Conservation (phyloP, 2,329 filamentous ascomycete genomes). For the Amauroascus niger region DNA sequence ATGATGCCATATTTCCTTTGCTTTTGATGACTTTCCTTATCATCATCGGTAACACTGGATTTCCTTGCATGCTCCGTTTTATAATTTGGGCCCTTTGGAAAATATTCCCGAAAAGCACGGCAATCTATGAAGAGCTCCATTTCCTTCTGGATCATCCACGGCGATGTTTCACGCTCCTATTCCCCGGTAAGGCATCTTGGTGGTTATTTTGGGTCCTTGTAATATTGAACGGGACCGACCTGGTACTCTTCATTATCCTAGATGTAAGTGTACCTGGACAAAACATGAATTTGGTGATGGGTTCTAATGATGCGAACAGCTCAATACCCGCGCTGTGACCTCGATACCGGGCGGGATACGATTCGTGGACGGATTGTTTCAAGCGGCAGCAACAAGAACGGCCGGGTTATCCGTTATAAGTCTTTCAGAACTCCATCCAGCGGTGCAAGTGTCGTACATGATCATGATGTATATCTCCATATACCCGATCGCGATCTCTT, state of each 20-base stretch:
- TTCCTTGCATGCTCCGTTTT: conserved; percentile 87
- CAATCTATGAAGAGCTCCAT: conserved; percentile 76
- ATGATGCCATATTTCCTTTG: conserved; percentile 63
- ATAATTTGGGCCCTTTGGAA: conserved; percentile 76
- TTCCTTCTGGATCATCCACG: conserved; percentile 92
- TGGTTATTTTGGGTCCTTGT: conserved; percentile 86
- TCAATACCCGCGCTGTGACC: conserved; percentile 61
- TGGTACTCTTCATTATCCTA: conserved; percentile 85
- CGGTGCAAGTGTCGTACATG: conserved; percentile 85
- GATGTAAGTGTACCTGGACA: conserved; percentile 52
- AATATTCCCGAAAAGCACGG: conserved; percentile 54
- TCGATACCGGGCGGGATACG: conserved; percentile 61
- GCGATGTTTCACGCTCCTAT: conserved; percentile 89
- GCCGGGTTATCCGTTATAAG: conserved; percentile 81
- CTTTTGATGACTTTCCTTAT: conserved; percentile 76
- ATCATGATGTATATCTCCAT: conserved; percentile 99
- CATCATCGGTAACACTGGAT: conserved; percentile 89
- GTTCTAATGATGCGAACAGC: conserved; percentile 38
- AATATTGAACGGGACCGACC: conserved; percentile 69
- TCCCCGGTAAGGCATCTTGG: conserved; percentile 85
- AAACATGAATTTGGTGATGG: background rate
- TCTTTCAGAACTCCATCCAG: conserved; percentile 69
- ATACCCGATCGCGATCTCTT: conserved; percentile 90
- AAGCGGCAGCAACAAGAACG: conserved; percentile 79
- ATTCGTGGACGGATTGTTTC: conserved; percentile 79